These are phyloP conservation scores for Moesziomyces aphidis DNA, from an alignment of 1,284 basidiomycete genomes.

Conservation along the genomic window DNA sequence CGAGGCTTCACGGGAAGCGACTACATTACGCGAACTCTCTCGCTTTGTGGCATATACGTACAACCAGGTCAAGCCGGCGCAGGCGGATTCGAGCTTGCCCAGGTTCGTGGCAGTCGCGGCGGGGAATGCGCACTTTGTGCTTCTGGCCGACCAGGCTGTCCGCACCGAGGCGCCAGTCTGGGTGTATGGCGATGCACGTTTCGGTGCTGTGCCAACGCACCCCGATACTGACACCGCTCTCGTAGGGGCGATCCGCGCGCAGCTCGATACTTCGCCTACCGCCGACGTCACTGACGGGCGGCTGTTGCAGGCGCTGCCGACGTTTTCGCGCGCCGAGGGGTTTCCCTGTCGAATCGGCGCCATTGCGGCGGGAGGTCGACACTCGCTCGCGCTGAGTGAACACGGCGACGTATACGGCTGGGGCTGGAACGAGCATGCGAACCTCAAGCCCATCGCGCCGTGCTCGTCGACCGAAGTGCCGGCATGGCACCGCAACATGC, in stretches of 20 bases:
- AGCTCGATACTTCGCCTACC: neutral
- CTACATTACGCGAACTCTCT: neutral
- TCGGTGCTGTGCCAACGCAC: slow-evolving; percentile 21
- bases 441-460: slow-evolving; percentile 7
- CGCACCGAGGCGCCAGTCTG: slow-evolving; percentile 4
- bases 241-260: neutral
- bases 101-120: slow-evolving; percentile 21
- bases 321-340: slow-evolving; percentile 12
- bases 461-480: neutral
- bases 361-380: slow-evolving; percentile 13
- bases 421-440: slow-evolving; percentile 41
- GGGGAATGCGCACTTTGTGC: slow-evolving; percentile 34
- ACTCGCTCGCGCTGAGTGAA: slow-evolving; percentile 18
- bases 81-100: neutral
- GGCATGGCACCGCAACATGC: slow-evolving; percentile 8
- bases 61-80: neutral
- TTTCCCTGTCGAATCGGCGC: slow-evolving; percentile 12
- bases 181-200: slow-evolving; percentile 33
- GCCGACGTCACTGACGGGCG: slow-evolving; percentile 4
- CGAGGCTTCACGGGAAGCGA: neutral
- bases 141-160: slow-evolving; percentile 5
- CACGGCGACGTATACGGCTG: slow-evolving; percentile 35
- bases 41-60: neutral
- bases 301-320: slow-evolving; percentile 19
- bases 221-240: slow-evolving; percentile 2